Percentiles rank a stretch among this genome's conserved stretches.
Conservation (phyloP, 139 green algal genomes). For the Edaphochlamys debaryana region DNA sequence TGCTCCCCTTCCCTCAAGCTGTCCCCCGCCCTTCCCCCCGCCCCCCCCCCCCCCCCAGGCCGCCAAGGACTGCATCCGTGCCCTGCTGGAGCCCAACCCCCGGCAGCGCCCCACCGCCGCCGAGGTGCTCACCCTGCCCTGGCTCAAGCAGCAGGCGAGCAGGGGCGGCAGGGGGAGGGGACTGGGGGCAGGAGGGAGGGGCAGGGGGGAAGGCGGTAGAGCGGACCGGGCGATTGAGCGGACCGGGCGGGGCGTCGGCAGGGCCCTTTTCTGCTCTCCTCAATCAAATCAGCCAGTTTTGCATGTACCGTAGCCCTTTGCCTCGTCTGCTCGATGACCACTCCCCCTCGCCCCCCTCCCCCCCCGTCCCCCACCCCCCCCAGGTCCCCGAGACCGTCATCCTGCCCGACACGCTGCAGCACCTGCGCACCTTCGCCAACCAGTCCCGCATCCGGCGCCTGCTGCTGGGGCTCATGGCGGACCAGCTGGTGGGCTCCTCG, state of each 20-base stretch:
- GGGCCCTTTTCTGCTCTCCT: too few relatives aligned
- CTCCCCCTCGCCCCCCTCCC: not conserved
- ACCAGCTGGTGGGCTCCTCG: constrained; percentile 41
- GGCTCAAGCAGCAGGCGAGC: constrained; percentile 34
- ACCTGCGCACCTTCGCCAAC: constrained; percentile 64
- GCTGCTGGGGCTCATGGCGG: constrained; percentile 62
- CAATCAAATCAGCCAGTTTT: too few relatives aligned
- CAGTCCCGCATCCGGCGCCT: constrained; percentile 59
- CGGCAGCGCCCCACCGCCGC: constrained; percentile 35
- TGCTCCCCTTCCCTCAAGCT: too few relatives aligned
- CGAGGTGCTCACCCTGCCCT: constrained; percentile 40
- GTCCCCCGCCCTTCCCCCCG: too few relatives aligned
- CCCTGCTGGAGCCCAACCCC: constrained; percentile 56
- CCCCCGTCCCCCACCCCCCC: not conserved
- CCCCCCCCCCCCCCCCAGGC: not conserved
- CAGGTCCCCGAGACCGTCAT: constrained; percentile 48
- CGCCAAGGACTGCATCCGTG: constrained; percentile 62
- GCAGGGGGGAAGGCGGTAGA: not conserved
- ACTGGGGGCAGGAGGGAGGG: not conserved
- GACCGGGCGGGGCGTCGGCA: too few relatives aligned
- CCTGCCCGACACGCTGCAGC: constrained; percentile 41
- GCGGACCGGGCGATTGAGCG: too few relatives aligned
- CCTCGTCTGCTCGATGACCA: too few relatives aligned
- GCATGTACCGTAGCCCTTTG: too few relatives aligned
- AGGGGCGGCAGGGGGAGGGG: not conserved